phyloP scores from a whole-genome alignment of 768 basidiomycete genomes.

The Chlorophyllum brunneum region DNA sequence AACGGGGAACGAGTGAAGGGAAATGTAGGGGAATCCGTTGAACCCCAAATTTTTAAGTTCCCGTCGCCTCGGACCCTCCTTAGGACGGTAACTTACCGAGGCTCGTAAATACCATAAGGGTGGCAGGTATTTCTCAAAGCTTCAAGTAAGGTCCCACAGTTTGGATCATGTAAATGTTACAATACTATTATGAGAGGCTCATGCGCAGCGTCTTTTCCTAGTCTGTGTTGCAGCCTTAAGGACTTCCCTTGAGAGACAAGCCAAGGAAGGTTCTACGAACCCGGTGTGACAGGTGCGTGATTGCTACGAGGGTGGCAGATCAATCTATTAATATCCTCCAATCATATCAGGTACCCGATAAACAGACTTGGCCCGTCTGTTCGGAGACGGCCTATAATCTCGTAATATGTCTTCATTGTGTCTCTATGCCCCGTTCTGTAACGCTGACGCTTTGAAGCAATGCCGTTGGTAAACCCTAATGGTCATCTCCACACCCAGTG shows the following conservation, averaged over 20 bases:
- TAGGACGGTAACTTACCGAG: too few species aligned
- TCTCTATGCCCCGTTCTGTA: too few species aligned
- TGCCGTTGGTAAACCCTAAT: too few species aligned
- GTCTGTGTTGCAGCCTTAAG: slow-evolving; percentile 1
- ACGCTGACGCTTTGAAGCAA: too few species aligned
- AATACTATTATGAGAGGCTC: not conserved
- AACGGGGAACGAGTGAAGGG: slow-evolving; percentile 2
- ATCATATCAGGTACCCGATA: slow-evolving; percentile 3
- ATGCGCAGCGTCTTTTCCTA: not conserved
- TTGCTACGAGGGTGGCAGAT: slow-evolving; percentile 10
- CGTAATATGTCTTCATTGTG: too few species aligned
- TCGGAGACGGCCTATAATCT: too few species aligned
- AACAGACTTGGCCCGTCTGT: not conserved
- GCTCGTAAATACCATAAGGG: too few species aligned
- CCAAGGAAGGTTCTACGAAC: slow-evolving; percentile 10
- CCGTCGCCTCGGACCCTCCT: not conserved
- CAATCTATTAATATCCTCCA: slow-evolving; percentile 12
- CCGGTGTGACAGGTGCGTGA: slow-evolving; percentile 9
- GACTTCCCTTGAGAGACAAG: not conserved
- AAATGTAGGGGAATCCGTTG: not conserved
- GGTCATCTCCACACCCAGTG: too few species aligned
- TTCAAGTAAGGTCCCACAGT: not conserved
- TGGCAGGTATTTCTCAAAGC: too few species aligned
- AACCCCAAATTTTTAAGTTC: not conserved
- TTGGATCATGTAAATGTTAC: not conserved